phyloP scores from a whole-genome alignment of 352 stramenopile genomes.

The Phytophthora hybrid region DNA sequence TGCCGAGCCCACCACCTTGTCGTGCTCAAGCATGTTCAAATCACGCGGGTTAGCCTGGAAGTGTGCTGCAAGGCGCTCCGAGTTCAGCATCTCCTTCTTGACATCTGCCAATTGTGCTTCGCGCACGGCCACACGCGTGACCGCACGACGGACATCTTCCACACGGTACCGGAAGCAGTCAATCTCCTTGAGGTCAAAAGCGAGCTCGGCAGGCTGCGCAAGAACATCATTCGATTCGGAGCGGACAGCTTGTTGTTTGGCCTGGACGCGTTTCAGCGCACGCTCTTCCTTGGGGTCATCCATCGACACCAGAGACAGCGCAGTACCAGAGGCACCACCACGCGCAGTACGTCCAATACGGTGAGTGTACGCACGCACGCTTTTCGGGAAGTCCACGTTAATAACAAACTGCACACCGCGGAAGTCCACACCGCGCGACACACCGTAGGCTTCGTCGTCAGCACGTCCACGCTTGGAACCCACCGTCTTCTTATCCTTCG shows the following conservation, averaged over 20 bases:
- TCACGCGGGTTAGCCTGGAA: conserved; percentile 98
- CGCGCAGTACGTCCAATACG: conserved; percentile 98
- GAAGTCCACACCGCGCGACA: conserved; percentile 99
- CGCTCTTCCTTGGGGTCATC: conserved; percentile 83
- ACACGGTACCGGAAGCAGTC: conserved; percentile 98
- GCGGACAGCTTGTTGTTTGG: conserved; percentile 89
- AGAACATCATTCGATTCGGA: conserved; percentile 86
- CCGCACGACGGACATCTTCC: conserved; percentile 94
- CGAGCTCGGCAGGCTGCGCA: conserved; percentile 94
- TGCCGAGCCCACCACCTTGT: conserved; percentile 95
- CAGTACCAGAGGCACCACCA: conserved; percentile 95
- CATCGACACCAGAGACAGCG: conserved; percentile 94
- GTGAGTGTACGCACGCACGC: conserved; percentile 97
- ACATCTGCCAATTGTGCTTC: conserved; percentile 97
- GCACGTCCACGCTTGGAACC: conserved; percentile 60
- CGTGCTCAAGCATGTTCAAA: conserved; percentile 96
- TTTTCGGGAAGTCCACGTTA: conserved; percentile 98
- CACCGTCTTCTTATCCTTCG: conserved; percentile 46
- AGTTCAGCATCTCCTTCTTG: conserved; percentile 99
- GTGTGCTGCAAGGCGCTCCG: conserved; percentile 95
- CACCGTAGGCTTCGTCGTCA: conserved; percentile 94
- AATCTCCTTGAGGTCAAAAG: conserved; percentile 98
- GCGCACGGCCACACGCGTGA: conserved; percentile 95
- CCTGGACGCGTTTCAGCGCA: conserved; percentile 92
- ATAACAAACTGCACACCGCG: conserved; percentile 98